Evolutionary conservation across 805 yeast species (phyloP), one percentile per base, ranked within the genome.

Genomic region (Starmerella sirachaensis): DNA sequence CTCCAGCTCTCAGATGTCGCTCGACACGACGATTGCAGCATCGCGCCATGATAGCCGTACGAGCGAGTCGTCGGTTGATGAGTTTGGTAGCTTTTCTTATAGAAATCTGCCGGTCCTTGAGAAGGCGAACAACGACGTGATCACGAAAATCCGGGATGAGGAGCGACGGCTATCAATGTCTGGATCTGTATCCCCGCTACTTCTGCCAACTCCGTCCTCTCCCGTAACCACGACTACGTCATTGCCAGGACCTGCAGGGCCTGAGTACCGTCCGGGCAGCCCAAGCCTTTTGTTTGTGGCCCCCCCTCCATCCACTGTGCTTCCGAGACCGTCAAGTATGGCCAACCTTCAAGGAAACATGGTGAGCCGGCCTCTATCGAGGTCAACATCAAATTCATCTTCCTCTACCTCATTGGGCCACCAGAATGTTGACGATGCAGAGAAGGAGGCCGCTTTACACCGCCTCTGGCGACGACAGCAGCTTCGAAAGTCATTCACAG

Each of bases 61-160:
- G 12, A 43, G 47, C 18, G 47, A 43, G 19, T 17, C 47, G 5
- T 34, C 44, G 2, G 18, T 24, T 4, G 47, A 43, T 29, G 49
- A 88, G 51, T 91, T 91, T 68, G 99, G 99, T 0, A 78, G 91
- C 4, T 91, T 91, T 58, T 78, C 82, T 42, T 91, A 82, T 60
- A 68, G 95, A 47, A 91, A 91, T 55, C 62, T 91, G 45, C 77
- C 88, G 4, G 91, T 91, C 5, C 67, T 93, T 39, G 97, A 91
- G 50, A 81, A 80, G 51, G 96, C 94, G 7, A 91, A 91, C 54
- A 84, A 83, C 53, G 96, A 86, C 59, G 86, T 81, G 11, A 84
- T 91, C 46, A 81, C 82, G 52, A 65, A 94, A 45, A 69, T 91
- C 54, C 81, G 85, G 52, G 77, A 68, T 21, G 97, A 88, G 55